Conservation (phyloP, 306 rosid genomes). For the Heteromeles arbutifolia region DNA sequence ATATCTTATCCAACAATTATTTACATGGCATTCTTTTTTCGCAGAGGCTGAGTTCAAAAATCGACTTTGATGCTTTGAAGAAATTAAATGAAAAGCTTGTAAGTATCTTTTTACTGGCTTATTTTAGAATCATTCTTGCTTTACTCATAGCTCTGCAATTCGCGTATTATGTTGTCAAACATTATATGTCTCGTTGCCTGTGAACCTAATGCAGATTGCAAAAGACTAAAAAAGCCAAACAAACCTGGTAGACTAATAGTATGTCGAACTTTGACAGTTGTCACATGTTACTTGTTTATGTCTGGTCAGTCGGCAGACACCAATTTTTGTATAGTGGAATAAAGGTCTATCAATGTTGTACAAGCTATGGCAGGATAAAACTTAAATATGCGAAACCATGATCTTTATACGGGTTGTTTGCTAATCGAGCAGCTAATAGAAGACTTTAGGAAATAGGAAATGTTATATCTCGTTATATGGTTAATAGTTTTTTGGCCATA, state of each 20-base stretch:
- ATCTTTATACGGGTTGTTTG: neutral
- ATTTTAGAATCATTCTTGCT: neutral
- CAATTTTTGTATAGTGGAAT: neutral
- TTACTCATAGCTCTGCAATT: neutral
- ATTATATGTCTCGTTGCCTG: neutral
- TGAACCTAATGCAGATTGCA: neutral
- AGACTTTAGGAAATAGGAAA: neutral
- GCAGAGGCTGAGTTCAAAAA: slow-evolving; percentile 11
- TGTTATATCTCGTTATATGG: neutral
- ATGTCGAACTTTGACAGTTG: neutral
- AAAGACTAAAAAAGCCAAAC: neutral
- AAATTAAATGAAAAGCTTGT: slow-evolving; percentile 4
- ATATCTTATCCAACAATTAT: neutral
- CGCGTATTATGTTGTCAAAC: neutral
- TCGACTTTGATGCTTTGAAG: neutral
- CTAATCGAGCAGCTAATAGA: neutral
- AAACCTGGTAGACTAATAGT: neutral
- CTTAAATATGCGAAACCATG: neutral
- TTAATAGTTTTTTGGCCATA: neutral
- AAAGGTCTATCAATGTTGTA: neutral
- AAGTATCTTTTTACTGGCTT: neutral
- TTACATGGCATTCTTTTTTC: neutral
- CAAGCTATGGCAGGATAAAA: neutral
- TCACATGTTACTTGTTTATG: neutral
- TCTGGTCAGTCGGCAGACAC: neutral